phyloP scores from a whole-genome alignment of 352 stramenopile genomes.

The Phytophthora tentaculata region DNA sequence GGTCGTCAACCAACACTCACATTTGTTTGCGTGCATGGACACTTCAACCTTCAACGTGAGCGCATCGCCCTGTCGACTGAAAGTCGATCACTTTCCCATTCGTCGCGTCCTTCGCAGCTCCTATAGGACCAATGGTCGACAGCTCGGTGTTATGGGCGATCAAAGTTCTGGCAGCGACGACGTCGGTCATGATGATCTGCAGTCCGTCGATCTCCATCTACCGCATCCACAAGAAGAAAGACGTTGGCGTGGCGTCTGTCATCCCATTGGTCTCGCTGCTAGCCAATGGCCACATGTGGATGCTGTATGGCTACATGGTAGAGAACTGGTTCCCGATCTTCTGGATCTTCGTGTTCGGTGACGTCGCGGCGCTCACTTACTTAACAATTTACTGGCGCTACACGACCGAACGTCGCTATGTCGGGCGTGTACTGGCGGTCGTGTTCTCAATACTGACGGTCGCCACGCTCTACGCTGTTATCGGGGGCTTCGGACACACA shows the following conservation, averaged over 20 bases:
- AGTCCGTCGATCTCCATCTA: constrained; percentile 54
- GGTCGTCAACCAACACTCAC: background rate
- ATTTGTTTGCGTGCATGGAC: background rate
- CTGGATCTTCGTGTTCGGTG: constrained; percentile 41
- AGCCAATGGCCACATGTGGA: constrained; percentile 45
- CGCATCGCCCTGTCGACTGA: constrained; percentile 14
- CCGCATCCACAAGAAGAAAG: constrained; percentile 41
- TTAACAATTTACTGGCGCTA: constrained; percentile 53
- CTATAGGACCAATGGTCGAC: constrained; percentile 15
- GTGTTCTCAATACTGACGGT: constrained; percentile 28
- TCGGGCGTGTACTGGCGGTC: constrained; percentile 23
- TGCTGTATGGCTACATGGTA: constrained; percentile 50
- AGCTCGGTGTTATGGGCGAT: constrained; percentile 28
- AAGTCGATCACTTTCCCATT: constrained; percentile 18
- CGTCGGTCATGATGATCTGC: constrained; percentile 38
- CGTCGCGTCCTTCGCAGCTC: background rate
- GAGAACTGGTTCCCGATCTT: constrained; percentile 55
- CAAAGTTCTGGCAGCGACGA: constrained; percentile 31
- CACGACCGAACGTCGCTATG: constrained; percentile 35
- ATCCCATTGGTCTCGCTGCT: constrained; percentile 46
- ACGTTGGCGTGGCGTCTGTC: constrained; percentile 47
- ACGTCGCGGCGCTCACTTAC: constrained; percentile 41
- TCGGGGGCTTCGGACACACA: constrained; percentile 39
- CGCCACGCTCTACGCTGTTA: constrained; percentile 41
- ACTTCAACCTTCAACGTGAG: constrained; percentile 11